Evolutionary conservation across 2,329 filamentous ascomycete genomes (phyloP).

Genomic region (Phymatotrichopsis omnivora): DNA sequence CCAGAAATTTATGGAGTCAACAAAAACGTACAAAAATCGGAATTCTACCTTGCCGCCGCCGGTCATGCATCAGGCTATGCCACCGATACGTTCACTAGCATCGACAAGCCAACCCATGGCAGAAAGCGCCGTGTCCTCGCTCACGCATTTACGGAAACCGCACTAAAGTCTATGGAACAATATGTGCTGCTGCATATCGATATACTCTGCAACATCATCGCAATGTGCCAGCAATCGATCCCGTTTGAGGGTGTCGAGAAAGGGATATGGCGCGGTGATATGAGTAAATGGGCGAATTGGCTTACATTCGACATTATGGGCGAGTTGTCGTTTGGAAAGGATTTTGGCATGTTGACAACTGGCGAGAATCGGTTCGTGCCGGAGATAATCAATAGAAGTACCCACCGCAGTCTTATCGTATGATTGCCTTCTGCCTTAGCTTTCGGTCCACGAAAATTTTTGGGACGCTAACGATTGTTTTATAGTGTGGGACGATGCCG

Average conservation of each 20-base stretch:
- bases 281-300: conserved; percentile 38
- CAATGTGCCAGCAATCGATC: too few species aligned
- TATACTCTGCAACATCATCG: too few species aligned
- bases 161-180: conserved; percentile 57
- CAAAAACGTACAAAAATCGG: conserved; percentile 57
- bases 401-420: conserved; percentile 58
- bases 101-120: conserved; percentile 58
- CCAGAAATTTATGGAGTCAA: too few species aligned
- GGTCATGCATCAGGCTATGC: too few species aligned
- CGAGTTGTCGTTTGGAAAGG: conserved; percentile 43
- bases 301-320: conserved; percentile 45
- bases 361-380: conserved; percentile 55
- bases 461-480: too few species aligned
- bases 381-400: conserved; percentile 55
- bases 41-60: conserved; percentile 64
- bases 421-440: conserved; percentile 35
- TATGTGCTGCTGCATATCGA: conserved; percentile 56
- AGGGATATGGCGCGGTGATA: conserved; percentile 30
- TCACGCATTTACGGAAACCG: conserved; percentile 59
- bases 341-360: conserved; percentile 42
- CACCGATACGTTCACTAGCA: too few species aligned
- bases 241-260: conserved; percentile 46
- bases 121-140: conserved; percentile 61
- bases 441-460: too few species aligned
- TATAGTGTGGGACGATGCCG: too few species aligned